Evolutionary conservation across 441 rosid species (phyloP), one percentile per base, ranked within the genome.

Genomic region (Euphorbia corollata): DNA sequence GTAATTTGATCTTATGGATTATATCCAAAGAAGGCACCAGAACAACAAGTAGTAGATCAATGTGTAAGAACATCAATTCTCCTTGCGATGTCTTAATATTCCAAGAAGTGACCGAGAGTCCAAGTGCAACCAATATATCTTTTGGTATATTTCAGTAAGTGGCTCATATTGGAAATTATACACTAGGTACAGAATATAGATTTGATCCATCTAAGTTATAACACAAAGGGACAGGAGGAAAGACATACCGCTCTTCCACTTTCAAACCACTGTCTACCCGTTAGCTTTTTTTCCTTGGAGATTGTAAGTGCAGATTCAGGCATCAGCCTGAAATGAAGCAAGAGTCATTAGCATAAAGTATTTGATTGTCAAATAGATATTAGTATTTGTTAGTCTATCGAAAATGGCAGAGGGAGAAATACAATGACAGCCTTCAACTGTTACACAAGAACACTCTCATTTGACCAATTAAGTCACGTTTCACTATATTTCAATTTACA

Each of bases 261-360:
- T 75, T 95, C 99, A 74, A 91, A 92, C 96, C 95, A 92, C 79
- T 85, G 96, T 79, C 97, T 87, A 78, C 99, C 98, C 1, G 88
- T 13, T 71, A 91, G 92, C 83, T 78, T 91, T 85, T 87, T 94
- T 79, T 95, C 97, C 80, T 90, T 92, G 1, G 91, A 63, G 68
- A 84, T 75, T 0, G 84, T 61, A 45, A 92, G 95, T 61, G 84
- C 98, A 82, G 96, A 84, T 73, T 91, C 99, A 0, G 97, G 98
- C 97, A 90, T 91, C 77, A 87, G 65, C 86, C 99, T 87, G 78
- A 63, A 78, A 74, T 59, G 64, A 59, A 53, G 70, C 15, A 58
- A 45, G 32, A 59, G 56, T 39, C 47, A 32, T 55, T 65, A 34
- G 67, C 41, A 36, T 36, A 36, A 12, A 24, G 3, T 50, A 62